These are phyloP conservation scores for Pseudohalonectria lignicola DNA, from an alignment of 2,329 filamentous ascomycete species.

Conservation along the genomic window DNA sequence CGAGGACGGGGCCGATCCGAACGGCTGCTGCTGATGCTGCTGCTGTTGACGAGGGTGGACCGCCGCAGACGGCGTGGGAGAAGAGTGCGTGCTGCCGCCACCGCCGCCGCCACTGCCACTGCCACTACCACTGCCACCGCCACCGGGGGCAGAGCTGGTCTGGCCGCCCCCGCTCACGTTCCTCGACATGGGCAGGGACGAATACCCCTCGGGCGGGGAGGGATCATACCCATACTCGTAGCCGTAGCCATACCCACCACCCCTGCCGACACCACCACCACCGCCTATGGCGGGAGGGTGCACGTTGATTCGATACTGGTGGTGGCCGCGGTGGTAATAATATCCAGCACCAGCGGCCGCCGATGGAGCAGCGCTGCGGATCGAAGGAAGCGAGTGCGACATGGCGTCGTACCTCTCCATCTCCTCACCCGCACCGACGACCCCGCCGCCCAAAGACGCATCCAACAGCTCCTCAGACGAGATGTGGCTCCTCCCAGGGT, in stretches of 20 bases:
- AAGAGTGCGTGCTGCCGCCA: neutral
- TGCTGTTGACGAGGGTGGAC: neutral
- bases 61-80: neutral
- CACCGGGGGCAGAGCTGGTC: constrained; percentile 3
- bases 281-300: constrained; percentile 11
- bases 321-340: constrained; percentile 6
- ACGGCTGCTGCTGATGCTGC: constrained; percentile 1
- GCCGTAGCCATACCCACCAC: too few species aligned
- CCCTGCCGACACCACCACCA: neutral
- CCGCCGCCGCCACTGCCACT: neutral
- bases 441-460: constrained; percentile 3
- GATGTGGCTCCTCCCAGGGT: constrained; percentile 10
- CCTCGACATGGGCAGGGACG: constrained; percentile 38
- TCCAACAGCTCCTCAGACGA: constrained; percentile 9
- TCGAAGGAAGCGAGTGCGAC: constrained; percentile 2
- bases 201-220: constrained; percentile 24
- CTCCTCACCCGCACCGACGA: constrained; percentile 6
- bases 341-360: neutral
- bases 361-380: constrained; percentile 3
- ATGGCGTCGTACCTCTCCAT: constrained; percentile 8
- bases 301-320: constrained; percentile 9
- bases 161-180: constrained; percentile 28
- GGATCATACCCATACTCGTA: constrained; percentile 9
- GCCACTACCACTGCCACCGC: constrained; percentile 1
- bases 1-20: neutral